These are phyloP conservation scores for Symbiotaphrina buchneri DNA, from an alignment of 495 filamentous ascomycete species.

Conservation along the genomic window DNA sequence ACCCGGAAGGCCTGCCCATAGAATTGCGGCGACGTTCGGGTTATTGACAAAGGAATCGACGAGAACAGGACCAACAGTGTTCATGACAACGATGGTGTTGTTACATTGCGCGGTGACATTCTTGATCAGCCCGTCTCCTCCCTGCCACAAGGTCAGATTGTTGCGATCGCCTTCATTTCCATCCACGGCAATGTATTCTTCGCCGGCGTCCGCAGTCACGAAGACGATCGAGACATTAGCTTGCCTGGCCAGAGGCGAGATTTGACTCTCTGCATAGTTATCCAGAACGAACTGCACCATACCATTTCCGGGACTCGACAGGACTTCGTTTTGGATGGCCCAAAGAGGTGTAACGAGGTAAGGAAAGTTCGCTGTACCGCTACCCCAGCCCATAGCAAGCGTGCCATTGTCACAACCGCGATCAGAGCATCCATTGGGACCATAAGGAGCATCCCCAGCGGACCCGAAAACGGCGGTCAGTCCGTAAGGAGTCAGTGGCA, in stretches of 20 bases:
- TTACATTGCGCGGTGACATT: slow-evolving; percentile 55
- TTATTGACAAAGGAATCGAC: slow-evolving; percentile 55
- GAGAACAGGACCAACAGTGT: slow-evolving; percentile 63
- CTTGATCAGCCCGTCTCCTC: slow-evolving; percentile 57
- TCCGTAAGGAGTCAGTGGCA: slow-evolving; percentile 58
- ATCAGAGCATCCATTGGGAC: slow-evolving; percentile 73
- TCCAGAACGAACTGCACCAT: slow-evolving; percentile 53
- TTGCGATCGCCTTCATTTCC: slow-evolving; percentile 78
- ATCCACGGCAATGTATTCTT: slow-evolving; percentile 68
- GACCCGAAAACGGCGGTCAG: slow-evolving; percentile 68
- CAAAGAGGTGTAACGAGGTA: slow-evolving; percentile 77
- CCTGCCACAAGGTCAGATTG: slow-evolving; percentile 77
- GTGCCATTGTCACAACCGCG: slow-evolving; percentile 73
- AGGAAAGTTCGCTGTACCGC: slow-evolving; percentile 72
- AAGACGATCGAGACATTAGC: slow-evolving; percentile 66
- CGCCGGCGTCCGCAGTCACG: slow-evolving; percentile 69
- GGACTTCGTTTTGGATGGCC: slow-evolving; percentile 56
- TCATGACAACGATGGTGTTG: slow-evolving; percentile 87
- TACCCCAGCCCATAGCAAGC: slow-evolving; percentile 87
- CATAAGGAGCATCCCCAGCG: slow-evolving; percentile 49
- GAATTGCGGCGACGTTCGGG: slow-evolving; percentile 81
- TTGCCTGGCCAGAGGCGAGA: slow-evolving; percentile 36
- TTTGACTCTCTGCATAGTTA: slow-evolving; percentile 42
- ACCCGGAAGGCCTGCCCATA: slow-evolving; percentile 86
- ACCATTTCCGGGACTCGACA: slow-evolving; percentile 23